Conservation (phyloP, 257 asterid species). For the Striga asiatica region DNA sequence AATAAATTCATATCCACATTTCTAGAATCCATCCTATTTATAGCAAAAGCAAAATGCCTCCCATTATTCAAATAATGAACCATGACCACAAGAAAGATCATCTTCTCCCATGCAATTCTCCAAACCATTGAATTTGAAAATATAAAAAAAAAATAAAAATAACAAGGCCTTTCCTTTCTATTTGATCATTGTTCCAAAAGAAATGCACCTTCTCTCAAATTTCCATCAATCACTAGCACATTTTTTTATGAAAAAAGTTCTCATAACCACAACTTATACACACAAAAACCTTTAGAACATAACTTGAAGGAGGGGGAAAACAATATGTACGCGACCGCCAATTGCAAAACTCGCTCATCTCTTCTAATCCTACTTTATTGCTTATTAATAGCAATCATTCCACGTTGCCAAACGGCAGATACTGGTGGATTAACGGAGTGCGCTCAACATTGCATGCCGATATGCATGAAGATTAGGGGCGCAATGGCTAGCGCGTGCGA, state of each 20-base stretch:
- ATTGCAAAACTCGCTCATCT: background rate
- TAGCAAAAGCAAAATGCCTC: too few relatives aligned
- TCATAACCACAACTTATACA: background rate
- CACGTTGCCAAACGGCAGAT: background rate
- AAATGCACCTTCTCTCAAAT: too few relatives aligned
- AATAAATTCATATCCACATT: too few relatives aligned
- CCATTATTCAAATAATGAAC: too few relatives aligned
- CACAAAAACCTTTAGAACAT: background rate
- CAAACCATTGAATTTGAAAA: background rate
- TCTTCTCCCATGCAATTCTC: background rate
- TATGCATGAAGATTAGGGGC: constrained; percentile 14
- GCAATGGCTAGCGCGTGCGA: constrained; percentile 7
- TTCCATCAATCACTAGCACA: too few relatives aligned
- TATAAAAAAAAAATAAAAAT: too few relatives aligned
- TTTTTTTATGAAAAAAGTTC: too few relatives aligned
- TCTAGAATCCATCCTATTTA: too few relatives aligned
- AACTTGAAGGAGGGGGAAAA: background rate
- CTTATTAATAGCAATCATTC: constrained; percentile 5
- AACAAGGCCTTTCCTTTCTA: too few relatives aligned
- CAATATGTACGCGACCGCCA: background rate
- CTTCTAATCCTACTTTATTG: constrained; percentile 6
- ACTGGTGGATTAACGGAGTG: background rate
- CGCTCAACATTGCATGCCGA: constrained; percentile 7
- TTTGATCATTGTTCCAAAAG: too few relatives aligned
- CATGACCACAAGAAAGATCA: background rate